A percentile compares a stretch with the other conserved stretches of the same genome.
These are phyloP conservation scores for Arachnomyces sp. DNA, from an alignment of 2,329 filamentous ascomycete genomes.

Conservation along the genomic window DNA sequence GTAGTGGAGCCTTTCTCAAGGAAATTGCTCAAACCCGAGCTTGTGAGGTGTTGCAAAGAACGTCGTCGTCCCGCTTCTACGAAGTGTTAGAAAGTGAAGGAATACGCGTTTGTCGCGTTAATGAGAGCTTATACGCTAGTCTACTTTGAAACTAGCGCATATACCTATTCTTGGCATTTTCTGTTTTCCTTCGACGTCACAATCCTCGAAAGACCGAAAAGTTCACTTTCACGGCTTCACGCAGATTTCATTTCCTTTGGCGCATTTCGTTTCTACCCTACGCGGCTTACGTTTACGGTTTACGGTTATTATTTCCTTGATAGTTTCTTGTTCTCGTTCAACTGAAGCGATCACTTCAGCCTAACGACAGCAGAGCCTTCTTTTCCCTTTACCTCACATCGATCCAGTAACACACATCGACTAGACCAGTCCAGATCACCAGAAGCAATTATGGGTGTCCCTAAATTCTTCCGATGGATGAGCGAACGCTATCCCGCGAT, in stretches of 20 bases:
- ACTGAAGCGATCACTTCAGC: no score
- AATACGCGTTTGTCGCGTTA: slow-evolving; percentile 7
- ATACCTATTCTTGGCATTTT: no score
- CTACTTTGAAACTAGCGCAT: not conserved
- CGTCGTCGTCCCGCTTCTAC: no score
- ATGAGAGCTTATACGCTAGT: slow-evolving; percentile 1
- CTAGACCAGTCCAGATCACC: slow-evolving; percentile 5
- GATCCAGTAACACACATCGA: not conserved
- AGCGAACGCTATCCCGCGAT: slow-evolving; percentile 98
- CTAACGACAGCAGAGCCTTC: not conserved
- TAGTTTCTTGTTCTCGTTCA: slow-evolving; percentile 13
- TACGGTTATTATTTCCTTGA: slow-evolving; percentile 13
- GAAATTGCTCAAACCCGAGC: no score
- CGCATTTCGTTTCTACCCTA: no score
- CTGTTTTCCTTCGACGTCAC: no score
- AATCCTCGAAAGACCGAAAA: no score
- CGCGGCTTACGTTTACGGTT: slow-evolving; percentile 13
- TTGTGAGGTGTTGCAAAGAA: no score
- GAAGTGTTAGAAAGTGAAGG: no score
- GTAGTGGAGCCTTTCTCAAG: not conserved
- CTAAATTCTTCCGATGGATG: slow-evolving; percentile 97
- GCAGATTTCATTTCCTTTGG: no score
- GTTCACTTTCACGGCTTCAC: no score
- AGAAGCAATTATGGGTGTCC: slow-evolving; percentile 53
- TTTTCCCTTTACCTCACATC: not conserved